Base-by-base conservation (phyloP, 495 filamentous ascomycete genomes). In the Xylaria telfairii region DNA sequence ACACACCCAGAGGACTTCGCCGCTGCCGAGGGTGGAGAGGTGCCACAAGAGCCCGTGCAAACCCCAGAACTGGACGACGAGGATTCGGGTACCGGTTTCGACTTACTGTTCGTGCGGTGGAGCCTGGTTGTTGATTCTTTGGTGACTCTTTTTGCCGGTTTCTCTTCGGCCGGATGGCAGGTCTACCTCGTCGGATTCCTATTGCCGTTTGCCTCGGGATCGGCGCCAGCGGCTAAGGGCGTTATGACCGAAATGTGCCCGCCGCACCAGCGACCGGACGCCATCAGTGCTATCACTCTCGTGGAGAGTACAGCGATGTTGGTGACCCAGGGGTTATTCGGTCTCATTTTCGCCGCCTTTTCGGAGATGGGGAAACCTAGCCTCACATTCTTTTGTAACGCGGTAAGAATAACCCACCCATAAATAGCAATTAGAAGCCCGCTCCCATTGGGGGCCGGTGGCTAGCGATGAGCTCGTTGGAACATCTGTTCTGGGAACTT, bases 211-310 rank as follows among this genome's bases (percentile, higher is more conserved):
- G 87, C 83, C 1, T 86, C 87, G 0, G 87, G 87, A 0, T 84
- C 87, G 0, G 87, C 86, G 0, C 81, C 87, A 2, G 86, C 87
- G 0, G 85, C 87, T 17, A 89, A 89, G 64, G 87, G 87, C 21
- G 86, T 87, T 39, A 87, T 89, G 78, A 82, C 87, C 19, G 84
- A 87, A 51, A 82, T 89, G 82, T 86, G 85, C 47, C 68, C 84
- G 3, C 71, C 82, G 2, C 76, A 76, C 7, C 77, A 84, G 65
- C 80, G 86, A 30, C 79, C 81, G 1, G 87, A 89, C 68, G 87
- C 87, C 0, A 77, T 89, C n/a, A 85, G 84, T 60, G 87, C 85
- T 0, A 83, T 89, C 28, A 86, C 84, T 0, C 76, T 89, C 28
- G 81, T 89, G 12, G 87, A 89, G 77, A 87, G 86, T 54, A 78